Base-by-base conservation (phyloP, 768 basidiomycete genomes). In the Xerocomellus dryophilus region DNA sequence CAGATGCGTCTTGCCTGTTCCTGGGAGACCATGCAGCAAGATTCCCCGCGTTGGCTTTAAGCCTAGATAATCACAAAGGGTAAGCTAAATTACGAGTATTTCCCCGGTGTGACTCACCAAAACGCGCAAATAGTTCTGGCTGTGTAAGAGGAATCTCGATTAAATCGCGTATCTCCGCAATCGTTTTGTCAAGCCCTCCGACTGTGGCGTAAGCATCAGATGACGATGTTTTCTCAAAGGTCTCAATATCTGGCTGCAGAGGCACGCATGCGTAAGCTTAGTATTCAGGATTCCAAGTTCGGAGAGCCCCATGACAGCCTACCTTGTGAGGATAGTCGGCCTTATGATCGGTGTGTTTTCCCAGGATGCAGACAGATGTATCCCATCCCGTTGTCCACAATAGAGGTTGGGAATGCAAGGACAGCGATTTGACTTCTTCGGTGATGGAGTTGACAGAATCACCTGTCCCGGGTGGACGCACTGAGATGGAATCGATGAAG, bases 11-110 rank as follows among this genome's bases (percentile, higher is more conserved):
- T 99, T 99, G 15, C 97, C 97, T 9, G 97, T 98, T 35, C 97
- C 97, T 3, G 97, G 93, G 11, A 94, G 95, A 11, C 97, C 97
- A 69, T 98, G 88, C 2, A 99, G 81, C 18, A 98, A 80, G 42
- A 98, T 88, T 5, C 97, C 97, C 43, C 91, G 85, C n/a, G 96
- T 95, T 15, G 96, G 95, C 63, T 90, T 94, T n/a, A 99, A 78
- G 34, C 90, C 93, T 83, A 50, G 21, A 47, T 51, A n/a, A 56
- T 45, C 42, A 36, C n/a, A 21, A 36, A 23, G 23, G 31, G 21
- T 49, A 52, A 59, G 46, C 50, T 41, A 50, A 46, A 77, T 58
- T 11, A 23, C 32, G 54, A 51, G 34, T 41, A 51, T 51, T 10
- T 39, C 27, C 25, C 15, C 31, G 12, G 43, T 5, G 23, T 51